These are phyloP conservation scores for Alternaria infectoria DNA, from an alignment of 2,329 filamentous ascomycete species.

Conservation along the genomic window DNA sequence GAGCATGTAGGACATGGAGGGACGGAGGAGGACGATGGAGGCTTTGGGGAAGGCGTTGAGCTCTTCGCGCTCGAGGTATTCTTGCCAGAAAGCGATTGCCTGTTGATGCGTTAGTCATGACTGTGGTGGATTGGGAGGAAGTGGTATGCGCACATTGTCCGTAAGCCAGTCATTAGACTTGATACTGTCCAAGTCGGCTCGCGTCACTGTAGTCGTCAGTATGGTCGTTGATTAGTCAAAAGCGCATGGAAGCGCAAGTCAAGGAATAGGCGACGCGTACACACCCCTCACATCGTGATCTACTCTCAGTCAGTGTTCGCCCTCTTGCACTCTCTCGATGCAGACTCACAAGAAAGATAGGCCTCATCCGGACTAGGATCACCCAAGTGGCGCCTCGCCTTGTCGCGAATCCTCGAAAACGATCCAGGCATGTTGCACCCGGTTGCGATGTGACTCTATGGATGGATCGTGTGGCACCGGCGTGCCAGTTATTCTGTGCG, in stretches of 20 bases:
- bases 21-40: constrained; percentile 87
- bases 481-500: not conserved
- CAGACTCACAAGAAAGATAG: constrained; percentile 71
- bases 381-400: constrained; percentile 37
- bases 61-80: constrained; percentile 90
- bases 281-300: constrained; percentile 71
- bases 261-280: constrained; percentile 41
- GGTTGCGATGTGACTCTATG: not conserved
- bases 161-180: constrained; percentile 89
- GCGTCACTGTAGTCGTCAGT: constrained; percentile 68
- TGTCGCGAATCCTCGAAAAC: constrained; percentile 32
- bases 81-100: constrained; percentile 98
- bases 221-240: not conserved
- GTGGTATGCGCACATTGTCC: constrained; percentile 72
- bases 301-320: constrained; percentile 43
- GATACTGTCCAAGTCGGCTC: constrained; percentile 86
- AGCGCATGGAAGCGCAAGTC: constrained; percentile 3
- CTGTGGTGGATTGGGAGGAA: not conserved
- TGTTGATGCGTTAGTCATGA: constrained; percentile 44
- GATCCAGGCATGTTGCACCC: constrained; percentile 25
- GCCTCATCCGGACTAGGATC: constrained; percentile 65
- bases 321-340: not conserved
- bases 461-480: not conserved
- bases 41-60: constrained; percentile 80
- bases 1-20: constrained; percentile 90